Evolutionary conservation across 192 early-diverging fungal species (phyloP).

Genomic region (Backusella australiensis): DNA sequence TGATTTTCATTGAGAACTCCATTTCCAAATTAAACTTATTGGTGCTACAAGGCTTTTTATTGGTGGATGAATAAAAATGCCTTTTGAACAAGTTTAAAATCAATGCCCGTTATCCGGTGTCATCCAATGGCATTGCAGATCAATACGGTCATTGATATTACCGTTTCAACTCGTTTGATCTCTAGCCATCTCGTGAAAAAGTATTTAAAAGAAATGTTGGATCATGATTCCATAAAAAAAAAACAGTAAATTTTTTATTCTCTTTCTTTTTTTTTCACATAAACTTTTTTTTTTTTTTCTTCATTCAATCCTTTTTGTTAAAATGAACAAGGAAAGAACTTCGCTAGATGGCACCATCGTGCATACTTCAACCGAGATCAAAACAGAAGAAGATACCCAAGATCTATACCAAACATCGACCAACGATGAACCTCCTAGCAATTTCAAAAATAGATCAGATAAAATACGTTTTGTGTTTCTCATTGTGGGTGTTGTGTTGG

Average conservation of each 20-base stretch:
- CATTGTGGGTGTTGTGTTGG: constrained; percentile 18
- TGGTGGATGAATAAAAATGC: not conserved
- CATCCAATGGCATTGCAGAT: not conserved
- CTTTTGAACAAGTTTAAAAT: not conserved
- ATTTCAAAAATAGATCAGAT: not conserved
- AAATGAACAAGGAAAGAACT: not conserved
- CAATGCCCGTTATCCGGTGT: not conserved
- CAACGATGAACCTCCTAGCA: not conserved
- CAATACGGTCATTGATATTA: not conserved
- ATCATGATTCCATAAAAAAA: not conserved
- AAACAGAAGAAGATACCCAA: not conserved
- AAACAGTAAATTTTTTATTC: not conserved
- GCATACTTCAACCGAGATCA: not conserved
- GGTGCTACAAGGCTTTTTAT: not conserved
- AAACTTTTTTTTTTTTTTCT: not conserved
- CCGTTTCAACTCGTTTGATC: not conserved
- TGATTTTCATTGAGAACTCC: not conserved
- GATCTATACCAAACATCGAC: not conserved
- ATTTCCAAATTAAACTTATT: not conserved
- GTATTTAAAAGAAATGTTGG: not conserved
- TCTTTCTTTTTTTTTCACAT: not conserved
- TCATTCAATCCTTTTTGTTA: not conserved
- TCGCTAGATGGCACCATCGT: not conserved
- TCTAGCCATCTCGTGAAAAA: not conserved
- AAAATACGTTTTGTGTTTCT: not conserved